These are phyloP conservation scores for Crassisporium funariophilum DNA, from an alignment of 768 basidiomycete genomes.

Conservation along the genomic window DNA sequence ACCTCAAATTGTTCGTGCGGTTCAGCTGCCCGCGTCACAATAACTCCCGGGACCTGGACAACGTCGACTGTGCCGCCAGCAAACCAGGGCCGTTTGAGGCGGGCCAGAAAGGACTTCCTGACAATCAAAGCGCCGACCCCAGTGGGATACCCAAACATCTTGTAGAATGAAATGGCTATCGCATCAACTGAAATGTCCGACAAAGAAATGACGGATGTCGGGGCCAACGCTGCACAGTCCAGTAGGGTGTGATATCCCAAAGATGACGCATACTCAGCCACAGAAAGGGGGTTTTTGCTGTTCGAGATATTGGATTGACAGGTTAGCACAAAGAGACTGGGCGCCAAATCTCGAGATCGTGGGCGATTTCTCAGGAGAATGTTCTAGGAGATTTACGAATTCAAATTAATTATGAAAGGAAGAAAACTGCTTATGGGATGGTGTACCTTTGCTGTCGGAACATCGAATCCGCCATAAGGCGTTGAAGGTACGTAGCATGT, in stretches of 20 bases:
- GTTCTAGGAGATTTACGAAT: slow-evolving; percentile 41
- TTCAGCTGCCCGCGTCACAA: slow-evolving; percentile 61
- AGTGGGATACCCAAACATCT: slow-evolving; percentile 89
- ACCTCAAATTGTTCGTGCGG: slow-evolving; percentile 82
- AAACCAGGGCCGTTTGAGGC: slow-evolving; percentile 78
- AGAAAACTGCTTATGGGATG: not conserved
- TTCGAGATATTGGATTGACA: slow-evolving; percentile 85
- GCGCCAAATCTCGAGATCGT: slow-evolving; percentile 41
- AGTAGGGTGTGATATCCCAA: slow-evolving; percentile 76
- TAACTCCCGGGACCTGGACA: slow-evolving; percentile 77
- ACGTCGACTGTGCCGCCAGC: slow-evolving; percentile 82
- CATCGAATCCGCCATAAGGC: slow-evolving; percentile 64
- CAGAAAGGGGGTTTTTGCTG: slow-evolving; percentile 66
- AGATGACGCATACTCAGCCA: slow-evolving; percentile 62
- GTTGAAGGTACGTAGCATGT: slow-evolving; percentile 69
- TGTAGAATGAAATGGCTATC: slow-evolving; percentile 84
- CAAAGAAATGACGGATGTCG: slow-evolving; percentile 70
- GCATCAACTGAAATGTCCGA: slow-evolving; percentile 73
- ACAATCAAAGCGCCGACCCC: slow-evolving; percentile 81
- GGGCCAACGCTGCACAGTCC: slow-evolving; percentile 80
- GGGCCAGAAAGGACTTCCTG: slow-evolving; percentile 64
- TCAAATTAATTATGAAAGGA: slow-evolving; percentile 2
- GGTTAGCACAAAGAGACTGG: slow-evolving; percentile 73
- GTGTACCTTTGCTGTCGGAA: slow-evolving; percentile 58
- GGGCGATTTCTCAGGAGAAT: slow-evolving; percentile 55